Conservation (phyloP, 148 eudicot species). For the Camellia sinensis region DNA sequence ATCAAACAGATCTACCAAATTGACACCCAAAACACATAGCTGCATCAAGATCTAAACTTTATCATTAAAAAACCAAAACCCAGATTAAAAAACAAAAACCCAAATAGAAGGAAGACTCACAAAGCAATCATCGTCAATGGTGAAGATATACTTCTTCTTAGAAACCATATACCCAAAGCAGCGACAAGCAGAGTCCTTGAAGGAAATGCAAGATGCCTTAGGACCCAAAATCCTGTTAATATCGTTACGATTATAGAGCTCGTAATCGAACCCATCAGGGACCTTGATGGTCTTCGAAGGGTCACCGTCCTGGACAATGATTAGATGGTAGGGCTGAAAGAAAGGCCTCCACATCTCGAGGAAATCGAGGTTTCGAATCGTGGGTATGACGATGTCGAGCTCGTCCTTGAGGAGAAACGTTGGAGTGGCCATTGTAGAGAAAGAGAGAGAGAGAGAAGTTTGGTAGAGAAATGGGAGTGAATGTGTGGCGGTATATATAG, state of each 20-base stretch:
- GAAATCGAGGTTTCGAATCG: constrained; percentile 60
- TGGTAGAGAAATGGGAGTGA: too few species aligned
- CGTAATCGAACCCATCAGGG: constrained; percentile 60
- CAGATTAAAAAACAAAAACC: not conserved
- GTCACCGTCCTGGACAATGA: constrained; percentile 67
- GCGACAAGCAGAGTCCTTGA: constrained; percentile 68
- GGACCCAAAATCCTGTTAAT: constrained; percentile 59
- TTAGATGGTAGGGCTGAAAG: constrained; percentile 52
- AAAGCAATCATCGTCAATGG: constrained; percentile 69
- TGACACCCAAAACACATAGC: not conserved
- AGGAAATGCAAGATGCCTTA: constrained; percentile 53
- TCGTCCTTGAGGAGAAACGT: constrained; percentile 44
- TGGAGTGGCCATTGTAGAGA: constrained; percentile 24
- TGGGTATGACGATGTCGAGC: constrained; percentile 63
- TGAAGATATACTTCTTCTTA: constrained; percentile 65
- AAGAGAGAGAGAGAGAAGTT: not conserved
- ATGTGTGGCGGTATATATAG: not conserved
- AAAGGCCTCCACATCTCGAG: constrained; percentile 67
- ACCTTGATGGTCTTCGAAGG: constrained; percentile 52
- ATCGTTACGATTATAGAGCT: constrained; percentile 55
- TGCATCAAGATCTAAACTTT: not conserved
- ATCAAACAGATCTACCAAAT: not conserved
- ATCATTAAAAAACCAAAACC: not conserved
- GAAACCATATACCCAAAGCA: constrained; percentile 72
- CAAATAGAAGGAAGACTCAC: constrained; percentile 25